Conservation (phyloP, 116 monocot species). For the Dioscorea cayenensis region DNA sequence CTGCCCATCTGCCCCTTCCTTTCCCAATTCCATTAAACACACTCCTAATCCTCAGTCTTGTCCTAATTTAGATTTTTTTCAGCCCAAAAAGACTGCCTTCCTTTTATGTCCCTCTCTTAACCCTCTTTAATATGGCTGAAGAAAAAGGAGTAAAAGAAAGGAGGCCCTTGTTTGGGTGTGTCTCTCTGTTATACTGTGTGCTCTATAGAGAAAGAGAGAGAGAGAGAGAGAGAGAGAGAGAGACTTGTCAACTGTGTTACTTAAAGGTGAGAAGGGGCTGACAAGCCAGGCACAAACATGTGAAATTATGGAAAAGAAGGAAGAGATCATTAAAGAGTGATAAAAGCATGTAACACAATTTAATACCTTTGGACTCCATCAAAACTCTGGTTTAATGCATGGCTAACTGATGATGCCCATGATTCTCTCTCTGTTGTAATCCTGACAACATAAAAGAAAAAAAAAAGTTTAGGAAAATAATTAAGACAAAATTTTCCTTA, state of each 20-base stretch:
- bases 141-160: conserved; percentile 10
- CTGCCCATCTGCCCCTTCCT: background rate
- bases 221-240: background rate
- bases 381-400: background rate
- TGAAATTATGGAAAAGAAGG: conserved; percentile 23
- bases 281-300: conserved; percentile 22
- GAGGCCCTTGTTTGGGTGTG: conserved; percentile 28
- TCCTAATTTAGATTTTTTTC: no score
- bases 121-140: no score
- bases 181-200: no score
- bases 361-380: no score
- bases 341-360: background rate
- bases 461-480: no score
- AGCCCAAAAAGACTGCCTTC: no score
- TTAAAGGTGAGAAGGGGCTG: conserved; percentile 28
- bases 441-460: background rate
- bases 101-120: no score
- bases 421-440: background rate
- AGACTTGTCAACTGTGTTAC: conserved; percentile 24
- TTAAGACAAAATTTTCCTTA: no score
- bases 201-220: background rate
- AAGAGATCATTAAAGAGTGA: conserved; percentile 24
- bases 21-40: background rate
- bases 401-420: background rate
- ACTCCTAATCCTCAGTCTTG: background rate